Percentiles rank a stretch among this genome's conserved stretches.
Conservation (phyloP, 768 basidiomycete genomes). For the Suillus hirtellus region DNA sequence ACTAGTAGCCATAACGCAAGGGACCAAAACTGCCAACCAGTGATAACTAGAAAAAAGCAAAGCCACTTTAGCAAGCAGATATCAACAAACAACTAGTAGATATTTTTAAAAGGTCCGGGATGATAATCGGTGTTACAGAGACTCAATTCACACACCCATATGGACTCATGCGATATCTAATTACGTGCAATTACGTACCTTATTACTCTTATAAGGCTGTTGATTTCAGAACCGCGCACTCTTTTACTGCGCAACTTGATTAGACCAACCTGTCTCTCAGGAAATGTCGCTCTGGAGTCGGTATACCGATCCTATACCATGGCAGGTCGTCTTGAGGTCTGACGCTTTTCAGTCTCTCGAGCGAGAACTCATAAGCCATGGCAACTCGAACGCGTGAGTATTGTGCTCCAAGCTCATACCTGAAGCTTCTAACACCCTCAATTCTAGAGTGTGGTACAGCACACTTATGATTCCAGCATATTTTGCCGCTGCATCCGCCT, state of each 20-base stretch:
- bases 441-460: slow-evolving; percentile 8
- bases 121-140: too few relatives aligned
- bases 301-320: slow-evolving; percentile 5
- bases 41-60: too few relatives aligned
- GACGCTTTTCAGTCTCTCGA: background rate
- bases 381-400: background rate
- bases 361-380: background rate
- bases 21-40: too few relatives aligned
- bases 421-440: background rate
- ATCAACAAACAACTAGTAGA: too few relatives aligned
- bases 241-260: background rate
- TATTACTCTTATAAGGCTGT: too few relatives aligned
- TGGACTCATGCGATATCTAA: too few relatives aligned
- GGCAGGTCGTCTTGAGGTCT: slow-evolving; percentile 12
- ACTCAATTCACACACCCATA: too few relatives aligned
- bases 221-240: background rate
- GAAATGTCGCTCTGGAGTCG: slow-evolving; percentile 14
- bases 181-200: too few relatives aligned
- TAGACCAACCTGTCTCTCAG: background rate
- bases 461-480: slow-evolving; percentile 19
- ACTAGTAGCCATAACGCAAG: too few relatives aligned
- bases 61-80: too few relatives aligned
- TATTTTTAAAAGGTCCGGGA: too few relatives aligned
- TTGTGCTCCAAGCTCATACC: background rate
- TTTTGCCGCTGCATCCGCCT: slow-evolving; percentile 14